Evolutionary conservation across 257 asterid species (phyloP).

Genomic region (Primulina huaijiensis): DNA sequence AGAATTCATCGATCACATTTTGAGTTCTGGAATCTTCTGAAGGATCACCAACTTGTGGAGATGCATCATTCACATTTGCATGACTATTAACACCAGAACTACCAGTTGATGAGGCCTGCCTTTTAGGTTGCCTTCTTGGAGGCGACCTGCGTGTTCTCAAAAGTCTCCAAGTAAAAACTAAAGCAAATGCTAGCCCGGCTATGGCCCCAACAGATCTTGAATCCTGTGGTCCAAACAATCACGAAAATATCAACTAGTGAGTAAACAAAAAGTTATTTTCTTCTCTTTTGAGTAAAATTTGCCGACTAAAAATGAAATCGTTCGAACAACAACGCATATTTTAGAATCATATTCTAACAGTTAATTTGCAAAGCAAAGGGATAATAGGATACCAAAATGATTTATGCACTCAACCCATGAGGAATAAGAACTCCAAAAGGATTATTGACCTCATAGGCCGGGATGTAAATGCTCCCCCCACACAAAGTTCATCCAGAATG

Average conservation of each 20-base stretch:
- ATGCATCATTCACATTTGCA: slow-evolving; percentile 33
- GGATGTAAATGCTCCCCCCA: not conserved
- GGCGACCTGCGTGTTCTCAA: slow-evolving; percentile 60
- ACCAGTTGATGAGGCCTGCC: slow-evolving; percentile 54
- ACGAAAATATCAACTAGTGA: not conserved
- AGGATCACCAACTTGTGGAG: slow-evolving; percentile 41
- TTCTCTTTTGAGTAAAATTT: not conserved
- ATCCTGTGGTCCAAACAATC: slow-evolving; percentile 52
- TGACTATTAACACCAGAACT: slow-evolving; percentile 47
- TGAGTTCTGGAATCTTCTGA: slow-evolving; percentile 59
- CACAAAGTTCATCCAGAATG: not conserved
- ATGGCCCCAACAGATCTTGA: slow-evolving; percentile 71
- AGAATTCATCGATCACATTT: slow-evolving; percentile 75
- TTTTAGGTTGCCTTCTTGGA: slow-evolving; percentile 64
- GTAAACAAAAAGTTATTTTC: not conserved
- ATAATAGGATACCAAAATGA: not conserved
- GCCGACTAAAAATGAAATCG: not conserved
- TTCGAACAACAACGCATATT: not conserved
- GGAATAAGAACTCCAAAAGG: not conserved
- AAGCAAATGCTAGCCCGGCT: slow-evolving; percentile 79
- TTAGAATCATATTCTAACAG: not conserved
- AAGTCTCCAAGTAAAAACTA: slow-evolving; percentile 85
- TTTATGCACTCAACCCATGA: not conserved
- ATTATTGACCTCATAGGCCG: not conserved
- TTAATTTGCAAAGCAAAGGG: not conserved